Evolutionary conservation across 2,329 filamentous ascomycete genomes (phyloP), one percentile per base, ranked within the genome.

Genomic region (Aspergillus phoenicis): DNA sequence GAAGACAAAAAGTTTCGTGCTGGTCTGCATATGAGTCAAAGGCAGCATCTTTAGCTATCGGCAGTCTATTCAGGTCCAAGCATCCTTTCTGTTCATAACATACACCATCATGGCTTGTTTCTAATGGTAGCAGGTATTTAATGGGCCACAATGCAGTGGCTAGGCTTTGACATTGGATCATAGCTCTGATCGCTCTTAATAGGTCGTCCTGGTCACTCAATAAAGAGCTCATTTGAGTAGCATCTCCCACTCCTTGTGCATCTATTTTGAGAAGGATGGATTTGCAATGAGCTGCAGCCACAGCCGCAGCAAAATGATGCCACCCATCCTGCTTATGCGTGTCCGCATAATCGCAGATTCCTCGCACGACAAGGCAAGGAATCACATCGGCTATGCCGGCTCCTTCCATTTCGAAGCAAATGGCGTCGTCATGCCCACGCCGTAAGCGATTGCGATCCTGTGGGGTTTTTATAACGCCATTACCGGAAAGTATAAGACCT

Each of bases 291-390:
- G 65, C 62, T 28, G 65, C 61, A 1, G 65, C 61, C 4, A 48
- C 58, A 1, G 58, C 63, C 1, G 62, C 52, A 20, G 63, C 63
- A 30, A 62, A 67, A 11, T 52, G 28, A 55, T 63, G 60, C 65
- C 63, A 67, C 26, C 15, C 26, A 48, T 66, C 49, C 20, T 66
- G 62, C 51, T 66, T 66, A 28, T 66, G 61, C 10, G 64, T 65
- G 41, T 68, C 62, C 2, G 66, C 59, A 26, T 68, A 68, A 47
- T 68, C 62, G 17, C 59, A 65, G 15, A 65, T 65, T 13, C 66
- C 64, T 41, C 64, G 54, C 7, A 65, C 61, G 1, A 65, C 60
- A 20, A 68, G 49, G 36, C 61, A 66, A 13, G 62, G 62, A 52
- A 66, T 62, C 26, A 52, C 43, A 41, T 67, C 59, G 59, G 66